Evolutionary conservation across 441 rosid genomes (phyloP), one percentile per base, ranked within the genome.

Genomic region (Pelargonium cotyledonis): DNA sequence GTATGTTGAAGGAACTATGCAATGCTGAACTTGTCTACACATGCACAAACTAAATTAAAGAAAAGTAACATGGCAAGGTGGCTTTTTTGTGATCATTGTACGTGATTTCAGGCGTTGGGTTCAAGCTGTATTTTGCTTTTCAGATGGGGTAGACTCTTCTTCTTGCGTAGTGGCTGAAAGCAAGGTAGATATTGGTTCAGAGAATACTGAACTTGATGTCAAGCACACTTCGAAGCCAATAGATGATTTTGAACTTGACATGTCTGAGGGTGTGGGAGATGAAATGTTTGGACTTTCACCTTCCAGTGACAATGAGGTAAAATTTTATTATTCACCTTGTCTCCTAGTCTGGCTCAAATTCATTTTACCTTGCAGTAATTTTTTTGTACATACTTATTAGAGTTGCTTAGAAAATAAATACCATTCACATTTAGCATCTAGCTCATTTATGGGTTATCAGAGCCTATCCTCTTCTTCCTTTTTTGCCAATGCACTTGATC

Each of bases 221-320:
- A 74, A 79, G 29, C 73, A 49, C 10, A 62, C 71, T 68, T 68
- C 14, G 40, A 77, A 66, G 73, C 63, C 72, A 68, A 53, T 68
- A 1, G 73, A 83, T 38, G 63, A 73, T 72, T 60, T 66, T 68
- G 97, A 82, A 70, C 76, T 89, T 51, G 97, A 91, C 79, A 82
- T 88, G 71, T 91, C 95, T 2, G 96, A 89, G 73, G 91, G 97
- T 64, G 65, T 91, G 68, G 97, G 87, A 9, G 71, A 80, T 72
- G 89, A 85, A 73, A 88, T 93, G 93, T 93, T 93, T 74, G 95
- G 89, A 73, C 76, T 85, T 73, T 76, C 79, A 35, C 80, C 87
- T 72, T 81, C 85, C 46, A 74, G 68, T 60, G 85, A 82, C 15
- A 68, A 79, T 21, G 96, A 86, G 93, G 97, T 89, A 79, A 66